Evolutionary conservation across 352 stramenopile genomes (phyloP).

Genomic region (Phytophthora sojae): DNA sequence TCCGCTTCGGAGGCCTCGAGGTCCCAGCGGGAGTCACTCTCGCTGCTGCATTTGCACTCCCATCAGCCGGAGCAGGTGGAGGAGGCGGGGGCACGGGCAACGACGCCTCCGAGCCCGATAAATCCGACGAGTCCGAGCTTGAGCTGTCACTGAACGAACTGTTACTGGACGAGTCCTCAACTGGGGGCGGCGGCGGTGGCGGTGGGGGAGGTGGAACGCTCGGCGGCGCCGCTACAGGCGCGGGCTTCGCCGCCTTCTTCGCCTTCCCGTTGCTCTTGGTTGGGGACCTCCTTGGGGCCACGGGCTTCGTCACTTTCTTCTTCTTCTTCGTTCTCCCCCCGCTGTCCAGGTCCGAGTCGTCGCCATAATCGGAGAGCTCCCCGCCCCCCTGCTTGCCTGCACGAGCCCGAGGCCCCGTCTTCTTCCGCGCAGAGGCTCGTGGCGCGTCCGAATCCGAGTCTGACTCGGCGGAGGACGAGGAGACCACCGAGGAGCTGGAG

Average conservation of each 20-base stretch:
- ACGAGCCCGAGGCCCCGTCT: conserved; percentile 11
- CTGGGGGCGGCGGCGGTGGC: conserved; percentile 37
- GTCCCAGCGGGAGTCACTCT: conserved; percentile 19
- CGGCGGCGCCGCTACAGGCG: conserved; percentile 14
- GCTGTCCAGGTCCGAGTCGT: conserved; percentile 44
- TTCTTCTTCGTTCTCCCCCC: conserved; percentile 13
- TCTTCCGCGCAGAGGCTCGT: conserved; percentile 32
- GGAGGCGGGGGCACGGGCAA: conserved; percentile 31
- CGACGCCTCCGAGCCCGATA: conserved; percentile 48
- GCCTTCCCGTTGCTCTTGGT: conserved; percentile 39
- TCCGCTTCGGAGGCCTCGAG: conserved; percentile 22
- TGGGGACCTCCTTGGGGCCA: conserved; percentile 28
- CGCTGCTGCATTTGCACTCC: conserved; percentile 6
- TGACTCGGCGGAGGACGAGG: conserved; percentile 46
- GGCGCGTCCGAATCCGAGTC: conserved; percentile 46
- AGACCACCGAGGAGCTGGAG: conserved; percentile 50
- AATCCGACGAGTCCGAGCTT: conserved; percentile 60
- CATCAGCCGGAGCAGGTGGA: conserved; percentile 30
- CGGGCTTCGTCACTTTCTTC: conserved; percentile 22
- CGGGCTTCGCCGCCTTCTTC: conserved; percentile 19
- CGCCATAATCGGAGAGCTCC: conserved; percentile 35
- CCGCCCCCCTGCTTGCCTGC: conserved; percentile 9
- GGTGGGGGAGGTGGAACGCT: conserved; percentile 40
- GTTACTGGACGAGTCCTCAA: conserved; percentile 52
- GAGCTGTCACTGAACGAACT: conserved; percentile 60